A percentile compares a stretch with the other conserved stretches of the same genome.
Evolutionary conservation across 2,329 filamentous ascomycete genomes (phyloP).

Genomic region (Fusarium metavorans): DNA sequence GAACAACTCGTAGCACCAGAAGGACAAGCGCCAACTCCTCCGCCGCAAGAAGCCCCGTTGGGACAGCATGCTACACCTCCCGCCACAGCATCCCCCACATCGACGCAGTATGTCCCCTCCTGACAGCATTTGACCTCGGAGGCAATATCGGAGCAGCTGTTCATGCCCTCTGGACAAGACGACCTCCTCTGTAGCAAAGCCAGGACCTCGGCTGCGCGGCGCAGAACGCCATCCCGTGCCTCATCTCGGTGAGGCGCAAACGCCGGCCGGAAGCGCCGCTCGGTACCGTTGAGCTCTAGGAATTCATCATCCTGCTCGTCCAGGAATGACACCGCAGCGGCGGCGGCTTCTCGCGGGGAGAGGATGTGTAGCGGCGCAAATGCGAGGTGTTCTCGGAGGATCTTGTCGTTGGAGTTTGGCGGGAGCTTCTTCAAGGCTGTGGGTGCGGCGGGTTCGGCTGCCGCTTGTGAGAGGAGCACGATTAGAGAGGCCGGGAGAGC

Average conservation of each 20-base stretch:
- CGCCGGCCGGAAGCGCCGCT: slow-evolving; percentile 58
- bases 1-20: slow-evolving; percentile 74
- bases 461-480: slow-evolving; percentile 55
- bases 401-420: slow-evolving; percentile 77
- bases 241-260: slow-evolving; percentile 61
- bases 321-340: slow-evolving; percentile 47
- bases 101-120: slow-evolving; percentile 73
- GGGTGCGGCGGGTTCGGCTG: slow-evolving; percentile 57
- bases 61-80: slow-evolving; percentile 83
- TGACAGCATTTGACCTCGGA: slow-evolving; percentile 80
- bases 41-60: slow-evolving; percentile 71
- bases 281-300: slow-evolving; percentile 26
- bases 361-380: slow-evolving; percentile 53
- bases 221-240: slow-evolving; percentile 48
- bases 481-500: slow-evolving; percentile 59
- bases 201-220: slow-evolving; percentile 60
- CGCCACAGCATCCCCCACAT: slow-evolving; percentile 70
- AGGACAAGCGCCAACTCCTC: slow-evolving; percentile 71
- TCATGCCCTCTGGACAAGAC: slow-evolving; percentile 77
- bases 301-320: slow-evolving; percentile 44
- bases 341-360: slow-evolving; percentile 45
- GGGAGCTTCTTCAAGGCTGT: slow-evolving; percentile 79
- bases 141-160: slow-evolving; percentile 72
- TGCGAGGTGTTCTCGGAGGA: slow-evolving; percentile 75
- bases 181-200: slow-evolving; percentile 66